Evolutionary conservation across 2,329 filamentous ascomycete genomes (phyloP).

Genomic region (Lecanoromycetidae sp.): DNA sequence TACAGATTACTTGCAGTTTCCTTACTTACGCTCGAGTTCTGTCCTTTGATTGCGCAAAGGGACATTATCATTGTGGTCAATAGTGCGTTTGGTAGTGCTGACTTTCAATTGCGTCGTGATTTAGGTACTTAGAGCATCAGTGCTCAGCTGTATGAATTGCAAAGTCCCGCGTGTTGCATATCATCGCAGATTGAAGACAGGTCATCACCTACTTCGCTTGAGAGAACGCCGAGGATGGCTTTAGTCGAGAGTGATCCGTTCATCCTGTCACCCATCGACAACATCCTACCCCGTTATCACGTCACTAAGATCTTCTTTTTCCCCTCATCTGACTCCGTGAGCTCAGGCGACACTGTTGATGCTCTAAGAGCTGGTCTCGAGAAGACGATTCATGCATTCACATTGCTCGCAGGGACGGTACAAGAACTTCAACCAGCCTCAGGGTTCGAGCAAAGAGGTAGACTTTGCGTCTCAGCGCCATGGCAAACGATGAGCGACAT

Average conservation of each 20-base stretch:
- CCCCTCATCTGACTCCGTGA: background rate
- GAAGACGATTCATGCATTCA: background rate
- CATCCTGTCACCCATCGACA: slow-evolving; percentile 5
- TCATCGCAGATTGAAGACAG: too few relatives aligned
- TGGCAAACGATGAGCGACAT: background rate
- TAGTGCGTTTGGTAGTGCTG: too few relatives aligned
- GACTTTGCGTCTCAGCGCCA: slow-evolving; percentile 1
- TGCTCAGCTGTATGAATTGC: too few relatives aligned
- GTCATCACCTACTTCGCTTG: too few relatives aligned
- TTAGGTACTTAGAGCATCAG: too few relatives aligned
- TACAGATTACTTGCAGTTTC: too few relatives aligned
- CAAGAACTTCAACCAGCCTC: background rate
- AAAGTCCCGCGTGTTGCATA: too few relatives aligned
- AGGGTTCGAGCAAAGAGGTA: background rate
- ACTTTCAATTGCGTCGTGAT: too few relatives aligned
- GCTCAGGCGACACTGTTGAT: background rate
- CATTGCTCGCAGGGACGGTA: background rate
- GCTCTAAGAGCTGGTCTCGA: background rate
- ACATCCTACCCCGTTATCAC: background rate
- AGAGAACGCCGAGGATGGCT: background rate
- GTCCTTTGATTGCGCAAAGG: too few relatives aligned
- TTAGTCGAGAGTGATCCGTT: background rate
- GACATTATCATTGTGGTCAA: too few relatives aligned
- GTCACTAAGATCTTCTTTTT: slow-evolving; percentile 1
- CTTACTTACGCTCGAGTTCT: too few relatives aligned